A percentile compares a stretch with the other conserved stretches of the same genome.
These are phyloP conservation scores for Alternaria postmessia DNA, from an alignment of 2,329 filamentous ascomycete genomes.

Conservation along the genomic window DNA sequence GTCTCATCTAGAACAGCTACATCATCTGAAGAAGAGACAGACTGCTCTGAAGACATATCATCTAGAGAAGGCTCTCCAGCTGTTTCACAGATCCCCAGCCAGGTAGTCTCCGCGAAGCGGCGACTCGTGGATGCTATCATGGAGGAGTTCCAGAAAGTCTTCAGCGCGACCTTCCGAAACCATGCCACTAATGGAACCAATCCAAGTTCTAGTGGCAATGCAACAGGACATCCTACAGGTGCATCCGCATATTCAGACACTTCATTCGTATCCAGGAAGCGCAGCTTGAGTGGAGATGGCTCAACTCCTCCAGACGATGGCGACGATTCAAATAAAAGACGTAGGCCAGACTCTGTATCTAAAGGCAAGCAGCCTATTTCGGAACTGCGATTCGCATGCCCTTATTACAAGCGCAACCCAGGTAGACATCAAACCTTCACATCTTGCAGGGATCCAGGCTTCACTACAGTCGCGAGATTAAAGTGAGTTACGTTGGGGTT, in stretches of 20 bases:
- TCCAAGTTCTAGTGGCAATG: background rate
- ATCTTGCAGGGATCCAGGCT: background rate
- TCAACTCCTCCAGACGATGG: background rate
- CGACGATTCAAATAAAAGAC: background rate
- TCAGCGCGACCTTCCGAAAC: background rate
- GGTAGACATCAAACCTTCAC: background rate
- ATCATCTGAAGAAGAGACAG: background rate
- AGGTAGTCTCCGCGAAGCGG: background rate
- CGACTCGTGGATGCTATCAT: background rate
- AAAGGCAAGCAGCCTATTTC: background rate
- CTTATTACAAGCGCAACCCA: background rate
- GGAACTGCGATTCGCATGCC: background rate
- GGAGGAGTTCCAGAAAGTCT: background rate
- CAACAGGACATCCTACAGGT: background rate
- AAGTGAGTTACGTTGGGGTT: background rate
- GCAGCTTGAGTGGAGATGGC: background rate
- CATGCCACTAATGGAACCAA: background rate
- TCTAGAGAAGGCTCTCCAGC: background rate
- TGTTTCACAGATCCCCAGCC: background rate
- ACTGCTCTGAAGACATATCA: fast-evolving
- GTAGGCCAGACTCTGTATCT: background rate
- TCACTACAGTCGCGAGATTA: background rate
- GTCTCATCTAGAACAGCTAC: background rate
- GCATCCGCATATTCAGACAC: background rate
- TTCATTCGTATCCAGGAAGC: background rate